Evolutionary conservation across 148 eudicot species (phyloP).

Genomic region (Dianthus caryophyllus): DNA sequence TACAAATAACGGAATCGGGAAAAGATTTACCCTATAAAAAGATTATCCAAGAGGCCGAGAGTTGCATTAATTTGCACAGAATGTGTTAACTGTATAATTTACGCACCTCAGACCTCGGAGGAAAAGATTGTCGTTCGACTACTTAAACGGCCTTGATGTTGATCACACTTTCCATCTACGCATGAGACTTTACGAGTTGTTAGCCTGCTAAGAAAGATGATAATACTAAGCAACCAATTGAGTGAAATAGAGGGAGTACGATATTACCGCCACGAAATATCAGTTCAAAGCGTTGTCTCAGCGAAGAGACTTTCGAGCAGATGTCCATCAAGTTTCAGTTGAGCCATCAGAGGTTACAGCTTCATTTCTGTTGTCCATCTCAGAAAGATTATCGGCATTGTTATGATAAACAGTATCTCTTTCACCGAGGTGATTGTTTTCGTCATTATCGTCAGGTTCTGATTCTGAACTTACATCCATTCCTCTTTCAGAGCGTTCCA

Average conservation of each 20-base stretch:
- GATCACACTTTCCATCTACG: background rate
- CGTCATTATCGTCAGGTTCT: slow-evolving; percentile 48
- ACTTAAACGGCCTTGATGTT: background rate
- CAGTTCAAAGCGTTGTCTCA: too few species aligned
- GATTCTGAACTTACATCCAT: slow-evolving; percentile 61
- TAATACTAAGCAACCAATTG: too few species aligned
- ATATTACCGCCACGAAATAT: too few species aligned
- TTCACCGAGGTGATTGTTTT: slow-evolving; percentile 15
- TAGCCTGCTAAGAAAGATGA: too few species aligned
- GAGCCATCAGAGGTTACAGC: slow-evolving; percentile 1
- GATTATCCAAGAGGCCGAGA: too few species aligned
- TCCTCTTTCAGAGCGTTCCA: slow-evolving; percentile 60
- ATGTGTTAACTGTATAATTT: background rate
- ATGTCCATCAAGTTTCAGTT: background rate
- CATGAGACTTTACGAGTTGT: too few species aligned
- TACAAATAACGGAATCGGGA: too few species aligned
- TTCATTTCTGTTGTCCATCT: slow-evolving; percentile 13
- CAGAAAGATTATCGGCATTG: slow-evolving; percentile 5
- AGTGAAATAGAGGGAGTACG: too few species aligned
- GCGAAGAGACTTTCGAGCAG: too few species aligned
- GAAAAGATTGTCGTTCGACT: background rate
- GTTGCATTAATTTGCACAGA: too few species aligned
- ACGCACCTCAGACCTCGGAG: background rate
- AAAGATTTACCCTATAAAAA: too few species aligned
- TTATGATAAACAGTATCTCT: slow-evolving; percentile 6